These are phyloP conservation scores for Ustilaginoidea virens DNA, from an alignment of 2,329 filamentous ascomycete genomes.

Conservation along the genomic window DNA sequence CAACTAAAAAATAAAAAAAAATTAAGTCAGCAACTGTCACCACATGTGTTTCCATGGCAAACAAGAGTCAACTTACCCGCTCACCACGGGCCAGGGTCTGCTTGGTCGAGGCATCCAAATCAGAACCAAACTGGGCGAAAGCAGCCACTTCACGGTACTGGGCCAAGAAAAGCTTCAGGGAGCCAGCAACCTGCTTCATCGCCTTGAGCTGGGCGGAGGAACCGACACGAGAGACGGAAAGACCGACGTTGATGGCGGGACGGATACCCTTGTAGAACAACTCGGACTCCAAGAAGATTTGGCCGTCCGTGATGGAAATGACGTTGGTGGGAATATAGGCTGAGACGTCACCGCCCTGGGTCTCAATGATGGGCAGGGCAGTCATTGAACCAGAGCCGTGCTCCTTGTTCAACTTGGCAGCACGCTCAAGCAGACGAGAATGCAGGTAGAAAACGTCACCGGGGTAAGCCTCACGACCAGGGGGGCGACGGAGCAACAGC, in stretches of 20 bases:
- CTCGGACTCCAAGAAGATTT: conserved; percentile 99
- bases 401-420: conserved; percentile 96
- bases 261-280: conserved; percentile 99
- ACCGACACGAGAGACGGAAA: conserved; percentile 98
- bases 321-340: conserved; percentile 99
- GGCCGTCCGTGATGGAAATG: conserved; percentile 98
- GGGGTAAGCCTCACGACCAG: conserved; percentile 97
- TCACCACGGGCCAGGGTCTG: conserved; percentile 97
- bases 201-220: conserved; percentile 99
- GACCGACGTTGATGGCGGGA: conserved; percentile 99
- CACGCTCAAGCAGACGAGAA: conserved; percentile 97
- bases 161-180: conserved; percentile 99
- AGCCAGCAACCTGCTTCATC: conserved; percentile 99
- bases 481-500: conserved; percentile 89
- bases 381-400: conserved; percentile 93
- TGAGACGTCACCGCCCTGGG: conserved; percentile 99
- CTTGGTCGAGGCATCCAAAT: conserved; percentile 97
- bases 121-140: conserved; percentile 99
- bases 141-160: conserved; percentile 99
- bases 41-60: too few relatives aligned
- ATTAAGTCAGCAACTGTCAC: conserved; percentile 1
- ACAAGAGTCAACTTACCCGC: conserved; percentile 49
- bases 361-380: conserved; percentile 95
- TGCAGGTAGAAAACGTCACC: conserved; percentile 99
- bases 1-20: conserved; percentile 31